Percentiles rank a stretch among this genome's conserved stretches.
phyloP scores from a whole-genome alignment of 148 eudicot genomes.

The Nepenthes gracilis region DNA sequence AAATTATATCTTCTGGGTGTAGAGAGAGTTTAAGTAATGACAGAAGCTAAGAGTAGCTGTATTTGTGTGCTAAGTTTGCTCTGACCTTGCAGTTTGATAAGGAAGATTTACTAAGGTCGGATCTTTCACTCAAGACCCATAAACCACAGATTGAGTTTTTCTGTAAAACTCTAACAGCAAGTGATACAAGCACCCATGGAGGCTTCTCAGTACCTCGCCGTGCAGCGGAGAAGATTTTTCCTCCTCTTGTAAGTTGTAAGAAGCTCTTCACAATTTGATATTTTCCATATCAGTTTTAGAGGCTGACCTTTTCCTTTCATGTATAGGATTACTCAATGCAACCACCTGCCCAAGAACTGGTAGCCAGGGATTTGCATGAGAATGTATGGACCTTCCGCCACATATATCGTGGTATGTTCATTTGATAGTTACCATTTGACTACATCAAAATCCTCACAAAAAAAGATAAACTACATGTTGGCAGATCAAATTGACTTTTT shows the following conservation, averaged over 20 bases:
- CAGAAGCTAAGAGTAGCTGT: neutral
- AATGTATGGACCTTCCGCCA: conserved; percentile 91
- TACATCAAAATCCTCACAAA: neutral
- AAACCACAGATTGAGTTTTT: conserved; percentile 91
- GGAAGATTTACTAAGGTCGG: conserved; percentile 85
- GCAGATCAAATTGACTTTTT: too few relatives aligned
- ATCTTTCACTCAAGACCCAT: conserved; percentile 65
- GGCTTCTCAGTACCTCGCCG: conserved; percentile 99
- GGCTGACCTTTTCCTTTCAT: conserved; percentile 8
- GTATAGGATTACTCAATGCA: conserved; percentile 80
- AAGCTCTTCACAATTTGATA: neutral
- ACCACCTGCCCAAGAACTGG: conserved; percentile 97
- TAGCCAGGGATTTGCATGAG: conserved; percentile 90
- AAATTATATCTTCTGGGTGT: too few relatives aligned
- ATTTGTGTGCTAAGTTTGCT: conserved; percentile 1
- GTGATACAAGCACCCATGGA: conserved; percentile 99
- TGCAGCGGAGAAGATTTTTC: conserved; percentile 93
- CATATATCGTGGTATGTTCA: conserved; percentile 77
- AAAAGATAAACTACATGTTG: too few relatives aligned
- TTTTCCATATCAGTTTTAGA: neutral
- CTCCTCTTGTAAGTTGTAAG: conserved; percentile 93
- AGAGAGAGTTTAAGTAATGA: too few relatives aligned
- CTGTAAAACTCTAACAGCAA: conserved; percentile 96
- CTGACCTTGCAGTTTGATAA: conserved; percentile 70
- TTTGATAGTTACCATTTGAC: neutral